A percentile compares a stretch with the other conserved stretches of the same genome.
Conservation (phyloP, 768 basidiomycete species). For the Cystofilobasidium bisporidii region DNA sequence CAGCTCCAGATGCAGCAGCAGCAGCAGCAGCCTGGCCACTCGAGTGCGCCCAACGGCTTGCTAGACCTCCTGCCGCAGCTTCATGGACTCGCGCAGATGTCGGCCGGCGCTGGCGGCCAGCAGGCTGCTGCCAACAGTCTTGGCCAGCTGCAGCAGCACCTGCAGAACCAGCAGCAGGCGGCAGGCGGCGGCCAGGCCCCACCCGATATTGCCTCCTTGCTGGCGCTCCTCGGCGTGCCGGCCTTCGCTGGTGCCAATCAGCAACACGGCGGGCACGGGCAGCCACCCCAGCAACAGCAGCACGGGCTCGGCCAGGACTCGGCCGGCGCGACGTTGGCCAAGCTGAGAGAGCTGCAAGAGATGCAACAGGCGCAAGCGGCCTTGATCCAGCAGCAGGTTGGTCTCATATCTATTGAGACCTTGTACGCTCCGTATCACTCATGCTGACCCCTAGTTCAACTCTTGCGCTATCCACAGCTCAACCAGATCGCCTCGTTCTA, state of each 20-base stretch:
- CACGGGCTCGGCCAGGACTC: neutral
- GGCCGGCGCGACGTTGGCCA: conserved; percentile 4
- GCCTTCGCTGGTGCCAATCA: neutral
- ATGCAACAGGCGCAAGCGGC: conserved; percentile 69
- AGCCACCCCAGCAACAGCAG: neutral
- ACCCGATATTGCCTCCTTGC: neutral
- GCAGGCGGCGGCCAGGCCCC: neutral
- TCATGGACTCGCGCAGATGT: neutral
- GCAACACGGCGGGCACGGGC: neutral
- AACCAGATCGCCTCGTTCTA: conserved; percentile 24
- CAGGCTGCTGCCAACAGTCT: neutral
- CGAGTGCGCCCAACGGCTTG: neutral
- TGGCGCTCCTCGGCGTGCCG: neutral
- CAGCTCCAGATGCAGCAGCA: neutral
- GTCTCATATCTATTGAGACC: conserved; percentile 29
- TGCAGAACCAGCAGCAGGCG: neutral
- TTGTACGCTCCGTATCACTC: no score
- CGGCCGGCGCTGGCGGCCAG: neutral
- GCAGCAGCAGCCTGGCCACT: neutral
- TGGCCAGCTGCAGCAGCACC: neutral
- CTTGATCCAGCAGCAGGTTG: conserved; percentile 81
- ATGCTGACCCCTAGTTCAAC: neutral
- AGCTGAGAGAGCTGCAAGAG: conserved; percentile 45
- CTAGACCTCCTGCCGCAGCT: conserved; percentile 6
- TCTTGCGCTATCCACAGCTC: conserved; percentile 30